phyloP scores from a whole-genome alignment of 2,329 filamentous ascomycete genomes.

The Paraphaeosphaeria sporulosa region DNA sequence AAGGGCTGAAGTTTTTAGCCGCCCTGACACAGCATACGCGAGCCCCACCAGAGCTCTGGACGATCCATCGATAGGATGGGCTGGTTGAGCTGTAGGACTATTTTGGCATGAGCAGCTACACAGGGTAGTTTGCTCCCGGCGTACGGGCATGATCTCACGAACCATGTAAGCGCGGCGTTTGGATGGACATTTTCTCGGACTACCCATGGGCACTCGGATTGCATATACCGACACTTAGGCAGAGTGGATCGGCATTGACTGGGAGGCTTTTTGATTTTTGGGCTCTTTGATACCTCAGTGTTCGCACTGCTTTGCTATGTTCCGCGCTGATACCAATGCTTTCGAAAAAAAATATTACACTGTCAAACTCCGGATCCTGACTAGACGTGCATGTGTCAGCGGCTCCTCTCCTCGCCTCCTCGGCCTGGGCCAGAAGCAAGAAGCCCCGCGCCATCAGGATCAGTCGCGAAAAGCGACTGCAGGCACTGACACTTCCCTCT shows the following conservation, averaged over 20 bases:
- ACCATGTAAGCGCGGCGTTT: background rate
- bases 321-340: background rate
- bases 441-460: background rate
- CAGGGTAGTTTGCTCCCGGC: background rate
- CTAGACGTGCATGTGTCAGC: background rate
- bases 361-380: background rate
- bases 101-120: conserved; percentile 3
- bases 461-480: background rate
- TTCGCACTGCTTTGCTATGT: conserved; percentile 9
- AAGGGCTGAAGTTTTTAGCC: background rate
- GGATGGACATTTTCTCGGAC: background rate
- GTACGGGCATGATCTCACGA: background rate
- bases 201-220: background rate
- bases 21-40: background rate
- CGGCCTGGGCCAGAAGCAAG: background rate
- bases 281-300: conserved; percentile 6
- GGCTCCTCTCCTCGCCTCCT: background rate
- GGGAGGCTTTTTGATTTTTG: background rate
- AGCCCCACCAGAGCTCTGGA: background rate
- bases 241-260: background rate
- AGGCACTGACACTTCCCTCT: no score
- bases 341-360: background rate
- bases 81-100: background rate
- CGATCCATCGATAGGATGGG: conserved; percentile 4
- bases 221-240: background rate